Conservation (phyloP, 2,329 filamentous ascomycete genomes). For the Penicillium italicum region DNA sequence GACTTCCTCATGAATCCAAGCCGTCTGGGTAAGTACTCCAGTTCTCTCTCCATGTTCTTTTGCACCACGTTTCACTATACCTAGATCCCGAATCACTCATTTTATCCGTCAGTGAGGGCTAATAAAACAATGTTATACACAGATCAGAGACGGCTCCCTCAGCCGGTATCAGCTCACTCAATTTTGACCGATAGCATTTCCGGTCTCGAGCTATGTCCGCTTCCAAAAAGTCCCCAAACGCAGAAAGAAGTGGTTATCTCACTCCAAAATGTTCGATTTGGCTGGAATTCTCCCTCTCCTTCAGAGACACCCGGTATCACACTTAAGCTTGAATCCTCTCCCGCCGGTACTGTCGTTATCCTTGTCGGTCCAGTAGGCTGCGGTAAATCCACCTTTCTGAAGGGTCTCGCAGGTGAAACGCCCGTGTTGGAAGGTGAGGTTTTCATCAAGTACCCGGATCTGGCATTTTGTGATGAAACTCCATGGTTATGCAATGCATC, state of each 20-base stretch:
- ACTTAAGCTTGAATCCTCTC: background rate
- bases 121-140: background rate
- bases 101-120: background rate
- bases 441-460: slow-evolving; percentile 13
- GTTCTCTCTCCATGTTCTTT: background rate
- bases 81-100: background rate
- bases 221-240: background rate
- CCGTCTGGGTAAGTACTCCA: slow-evolving; percentile 11
- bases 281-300: slow-evolving; percentile 2
- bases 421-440: slow-evolving; percentile 12
- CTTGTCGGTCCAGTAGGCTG: slow-evolving; percentile 48
- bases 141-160: slow-evolving; percentile 14
- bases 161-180: background rate
- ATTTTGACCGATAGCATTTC: background rate
- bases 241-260: slow-evolving; percentile 1
- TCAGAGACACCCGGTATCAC: slow-evolving; percentile 1
- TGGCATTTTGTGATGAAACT: slow-evolving; percentile 29
- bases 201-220: background rate
- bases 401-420: slow-evolving; percentile 33
- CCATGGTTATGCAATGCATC: slow-evolving; percentile 29
- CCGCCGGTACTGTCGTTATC: slow-evolving; percentile 34
- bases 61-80: background rate
- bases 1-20: slow-evolving; percentile 21
- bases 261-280: slow-evolving; percentile 9
- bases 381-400: slow-evolving; percentile 47